Base-by-base conservation (phyloP, 1,139 yeast species). In the Yamadazyma taylorii region DNA sequence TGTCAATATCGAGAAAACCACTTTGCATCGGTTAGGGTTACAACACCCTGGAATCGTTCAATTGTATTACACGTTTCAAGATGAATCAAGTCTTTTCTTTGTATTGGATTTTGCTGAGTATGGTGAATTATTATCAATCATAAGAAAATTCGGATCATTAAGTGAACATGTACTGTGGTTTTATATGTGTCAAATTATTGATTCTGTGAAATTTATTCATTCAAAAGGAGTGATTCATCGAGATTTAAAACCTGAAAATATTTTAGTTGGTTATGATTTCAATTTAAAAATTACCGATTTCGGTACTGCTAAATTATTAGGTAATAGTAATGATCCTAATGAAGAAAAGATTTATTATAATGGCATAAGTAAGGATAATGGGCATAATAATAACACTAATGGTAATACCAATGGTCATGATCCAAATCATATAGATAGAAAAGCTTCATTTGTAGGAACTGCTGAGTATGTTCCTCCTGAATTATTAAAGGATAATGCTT, bases 191-290 rank as follows among this genome's bases (percentile, higher is more conserved):
- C 98, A 94, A 63, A 71, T 92, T 16, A 66, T 94, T 30, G 97
- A 90, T 59, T 94, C 97, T 0, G 81, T 92, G 11, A 78, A 75
- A 46, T 90, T 79, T 58, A 85, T 92, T 73, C 98, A 92, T 45
- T 70, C 64, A 61, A 69, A 69, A 44, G 98, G 98, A 9, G 85
- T 94, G 14, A 80, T 92, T 32, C 99, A 92, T 58, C 77, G 99
- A 45, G 99, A 92, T 60, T 72, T 92, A 48, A 92, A 92, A 62
- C 99, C 99, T 0, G 99, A 92, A 54, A 92, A 92, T 55, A 82
- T 85, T 27, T 66, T 92, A 46, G 78, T 94, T 37, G 95, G 90
- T 50, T 73, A 75, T 43, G 81, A 85, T 41, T 81, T 85, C 79
- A 81, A 86, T 47, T 72, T 92, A 41, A 89, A 89, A 59, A 78